Conservation (phyloP, 345 rosid genomes). For the Cardamine resedifolia region DNA sequence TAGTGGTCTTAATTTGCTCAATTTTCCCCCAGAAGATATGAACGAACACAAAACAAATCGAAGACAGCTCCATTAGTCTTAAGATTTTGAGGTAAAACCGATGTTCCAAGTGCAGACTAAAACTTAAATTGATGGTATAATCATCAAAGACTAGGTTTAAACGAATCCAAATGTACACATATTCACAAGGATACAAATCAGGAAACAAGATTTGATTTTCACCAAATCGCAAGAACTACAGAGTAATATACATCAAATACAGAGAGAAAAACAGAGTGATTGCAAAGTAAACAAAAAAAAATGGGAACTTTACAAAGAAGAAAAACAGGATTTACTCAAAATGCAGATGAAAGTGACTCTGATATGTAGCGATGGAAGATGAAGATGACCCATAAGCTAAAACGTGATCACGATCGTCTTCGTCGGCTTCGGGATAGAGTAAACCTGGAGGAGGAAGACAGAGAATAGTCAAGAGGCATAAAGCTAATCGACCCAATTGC, state of each 20-base stretch:
- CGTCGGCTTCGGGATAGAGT: slow-evolving; percentile 35
- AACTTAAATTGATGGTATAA: background rate
- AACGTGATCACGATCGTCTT: slow-evolving; percentile 21
- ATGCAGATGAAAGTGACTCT: slow-evolving; percentile 31
- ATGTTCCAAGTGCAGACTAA: background rate
- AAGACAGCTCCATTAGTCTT: background rate
- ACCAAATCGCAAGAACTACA: slow-evolving; percentile 7
- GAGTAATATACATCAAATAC: background rate
- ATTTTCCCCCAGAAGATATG: background rate
- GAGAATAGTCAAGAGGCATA: slow-evolving; percentile 63
- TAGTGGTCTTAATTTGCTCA: background rate
- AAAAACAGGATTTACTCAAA: slow-evolving; percentile 19
- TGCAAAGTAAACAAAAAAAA: background rate
- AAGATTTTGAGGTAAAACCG: background rate
- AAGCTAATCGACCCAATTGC: slow-evolving; percentile 60
- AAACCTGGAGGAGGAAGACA: slow-evolving; percentile 63
- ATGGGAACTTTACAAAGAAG: slow-evolving; percentile 1
- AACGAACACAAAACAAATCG: background rate
- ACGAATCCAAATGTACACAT: background rate
- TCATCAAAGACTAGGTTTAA: background rate
- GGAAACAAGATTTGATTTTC: slow-evolving; percentile 1
- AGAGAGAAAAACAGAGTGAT: slow-evolving; percentile 4
- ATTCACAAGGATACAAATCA: background rate
- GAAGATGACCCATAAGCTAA: slow-evolving; percentile 16
- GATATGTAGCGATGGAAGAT: slow-evolving; percentile 15